Conservation (phyloP, 345 rosid genomes). For the Firmiana major region DNA sequence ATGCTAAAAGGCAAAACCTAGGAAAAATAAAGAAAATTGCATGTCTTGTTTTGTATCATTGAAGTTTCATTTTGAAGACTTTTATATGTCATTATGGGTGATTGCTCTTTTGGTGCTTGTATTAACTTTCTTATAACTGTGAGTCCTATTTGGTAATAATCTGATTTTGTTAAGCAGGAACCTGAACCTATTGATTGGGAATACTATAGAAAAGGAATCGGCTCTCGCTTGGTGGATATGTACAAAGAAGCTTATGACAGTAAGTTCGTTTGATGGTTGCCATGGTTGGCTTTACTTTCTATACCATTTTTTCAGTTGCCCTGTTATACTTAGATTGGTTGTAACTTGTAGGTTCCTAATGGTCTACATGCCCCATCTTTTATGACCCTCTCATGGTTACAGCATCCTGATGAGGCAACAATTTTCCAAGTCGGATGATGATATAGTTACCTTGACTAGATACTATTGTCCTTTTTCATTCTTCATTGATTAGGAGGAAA, state of each 20-base stretch:
- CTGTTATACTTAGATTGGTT: background rate
- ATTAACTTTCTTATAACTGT: background rate
- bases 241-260: conserved; percentile 93
- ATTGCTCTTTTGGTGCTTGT: background rate
- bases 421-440: background rate
- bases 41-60: background rate
- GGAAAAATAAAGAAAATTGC: background rate
- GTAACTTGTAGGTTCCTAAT: background rate
- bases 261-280: conserved; percentile 27
- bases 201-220: conserved; percentile 79
- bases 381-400: background rate
- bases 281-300: background rate
- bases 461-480: background rate
- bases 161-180: conserved; percentile 43
- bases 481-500: background rate
- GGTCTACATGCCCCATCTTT: background rate
- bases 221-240: conserved; percentile 94
- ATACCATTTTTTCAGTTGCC: background rate
- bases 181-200: conserved; percentile 98
- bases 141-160: background rate
- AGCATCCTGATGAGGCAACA: background rate
- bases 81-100: background rate
- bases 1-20: background rate
- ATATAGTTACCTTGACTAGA: background rate
- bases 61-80: background rate